Conservation (phyloP, 2,329 filamentous ascomycete species). For the Curvularia sp. region DNA sequence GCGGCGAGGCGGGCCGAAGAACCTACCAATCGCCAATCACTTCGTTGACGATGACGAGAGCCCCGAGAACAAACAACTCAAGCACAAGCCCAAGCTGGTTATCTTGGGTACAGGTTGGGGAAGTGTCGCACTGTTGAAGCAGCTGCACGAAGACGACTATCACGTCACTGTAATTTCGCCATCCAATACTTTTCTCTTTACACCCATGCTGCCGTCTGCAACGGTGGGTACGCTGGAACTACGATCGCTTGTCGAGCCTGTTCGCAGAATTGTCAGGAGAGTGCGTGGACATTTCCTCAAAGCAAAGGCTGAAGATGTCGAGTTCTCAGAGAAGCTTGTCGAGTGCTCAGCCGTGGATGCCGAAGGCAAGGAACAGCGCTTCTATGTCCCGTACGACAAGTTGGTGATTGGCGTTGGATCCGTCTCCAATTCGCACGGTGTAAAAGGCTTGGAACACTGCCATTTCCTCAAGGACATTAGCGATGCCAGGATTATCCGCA, state of each 20-base stretch:
- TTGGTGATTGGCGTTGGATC: constrained; percentile 91
- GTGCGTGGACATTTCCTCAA: constrained; percentile 90
- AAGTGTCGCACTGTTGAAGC: constrained; percentile 88
- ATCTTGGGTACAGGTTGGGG: constrained; percentile 96
- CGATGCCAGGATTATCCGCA: constrained; percentile 88
- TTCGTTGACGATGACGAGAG: constrained; percentile 89
- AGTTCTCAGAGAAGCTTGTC: constrained; percentile 89
- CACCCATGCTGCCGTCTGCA: constrained; percentile 95
- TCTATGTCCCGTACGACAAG: constrained; percentile 98
- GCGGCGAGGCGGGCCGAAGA: constrained; percentile 86
- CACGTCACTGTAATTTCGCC: constrained; percentile 95
- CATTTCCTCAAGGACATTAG: constrained; percentile 95
- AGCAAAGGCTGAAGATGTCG: constrained; percentile 84
- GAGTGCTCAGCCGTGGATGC: constrained; percentile 79
- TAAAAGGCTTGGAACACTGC: constrained; percentile 91
- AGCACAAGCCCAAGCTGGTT: constrained; percentile 90
- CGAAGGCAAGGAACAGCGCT: constrained; percentile 74
- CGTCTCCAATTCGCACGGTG: constrained; percentile 91
- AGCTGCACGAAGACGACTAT: constrained; percentile 87
- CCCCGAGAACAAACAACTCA: constrained; percentile 71
- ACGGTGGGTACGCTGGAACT: constrained; percentile 95
- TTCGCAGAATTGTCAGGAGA: constrained; percentile 79
- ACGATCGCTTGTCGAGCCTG: constrained; percentile 89
- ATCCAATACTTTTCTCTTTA: constrained; percentile 97
- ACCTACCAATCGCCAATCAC: constrained; percentile 86